These are phyloP conservation scores for Linnemannia exigua DNA, from an alignment of 192 early-diverging fungal genomes.

Conservation along the genomic window DNA sequence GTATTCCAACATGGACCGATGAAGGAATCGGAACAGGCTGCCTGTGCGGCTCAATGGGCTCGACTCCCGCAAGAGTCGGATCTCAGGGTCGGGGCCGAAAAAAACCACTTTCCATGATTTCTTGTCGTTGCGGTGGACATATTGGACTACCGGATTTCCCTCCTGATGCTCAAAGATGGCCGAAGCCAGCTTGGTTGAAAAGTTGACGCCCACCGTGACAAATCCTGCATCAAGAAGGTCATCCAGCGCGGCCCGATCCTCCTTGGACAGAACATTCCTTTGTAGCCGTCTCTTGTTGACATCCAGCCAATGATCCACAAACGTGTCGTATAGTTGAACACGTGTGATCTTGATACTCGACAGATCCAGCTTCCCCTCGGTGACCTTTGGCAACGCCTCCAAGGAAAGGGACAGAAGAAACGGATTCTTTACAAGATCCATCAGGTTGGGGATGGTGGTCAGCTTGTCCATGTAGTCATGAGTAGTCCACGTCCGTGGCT, in stretches of 20 bases:
- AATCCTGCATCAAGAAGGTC: neutral
- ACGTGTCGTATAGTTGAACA: neutral
- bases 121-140: neutral
- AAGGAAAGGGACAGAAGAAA: neutral
- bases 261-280: neutral
- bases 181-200: neutral
- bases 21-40: neutral
- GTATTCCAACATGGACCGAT: neutral
- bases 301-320: neutral
- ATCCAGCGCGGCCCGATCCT: neutral
- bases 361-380: neutral
- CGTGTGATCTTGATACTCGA: neutral
- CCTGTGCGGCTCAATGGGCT: neutral
- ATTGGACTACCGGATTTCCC: neutral
- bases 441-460: neutral
- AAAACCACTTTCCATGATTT: neutral
- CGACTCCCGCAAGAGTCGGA: neutral
- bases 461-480: neutral
- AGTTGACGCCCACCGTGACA: neutral
- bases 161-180: neutral
- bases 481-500: too few relatives aligned
- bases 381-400: neutral
- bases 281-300: neutral
- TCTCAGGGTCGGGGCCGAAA: neutral
- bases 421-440: conserved; percentile 6